A percentile compares a stretch with the other conserved stretches of the same genome.
phyloP scores from a whole-genome alignment of 176 grass and related monocot species.

The Avena atlantica region DNA sequence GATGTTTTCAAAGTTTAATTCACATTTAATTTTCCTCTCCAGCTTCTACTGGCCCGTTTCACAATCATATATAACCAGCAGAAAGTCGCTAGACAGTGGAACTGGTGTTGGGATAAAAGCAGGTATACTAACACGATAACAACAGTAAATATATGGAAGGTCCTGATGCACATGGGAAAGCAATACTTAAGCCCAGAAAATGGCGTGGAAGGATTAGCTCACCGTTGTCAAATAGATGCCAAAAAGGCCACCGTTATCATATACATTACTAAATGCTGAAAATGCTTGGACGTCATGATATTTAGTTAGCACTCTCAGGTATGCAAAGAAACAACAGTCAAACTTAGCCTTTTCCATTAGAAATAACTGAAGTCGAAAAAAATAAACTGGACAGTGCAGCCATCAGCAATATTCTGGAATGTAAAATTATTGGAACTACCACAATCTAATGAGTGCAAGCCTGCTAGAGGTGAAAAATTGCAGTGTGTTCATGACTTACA shows the following conservation, averaged over 20 bases:
- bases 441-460: slow-evolving; percentile 14
- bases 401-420: not conserved
- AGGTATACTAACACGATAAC: not conserved
- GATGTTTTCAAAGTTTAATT: not conserved
- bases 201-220: slow-evolving; percentile 33
- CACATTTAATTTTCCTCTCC: slow-evolving; percentile 1
- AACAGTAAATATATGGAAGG: not conserved
- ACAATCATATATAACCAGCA: slow-evolving; percentile 31
- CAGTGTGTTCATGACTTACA: slow-evolving; percentile 59
- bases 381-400: slow-evolving; percentile 5
- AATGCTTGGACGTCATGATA: slow-evolving; percentile 68
- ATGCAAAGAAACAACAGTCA: slow-evolving; percentile 54
- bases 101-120: not conserved
- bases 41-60: not conserved
- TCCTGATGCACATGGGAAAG: not conserved
- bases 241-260: slow-evolving; percentile 76
- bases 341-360: slow-evolving; percentile 7
- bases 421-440: not conserved
- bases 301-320: slow-evolving; percentile 73
- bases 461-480: slow-evolving; percentile 10
- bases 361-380: slow-evolving; percentile 1
- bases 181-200: not conserved
- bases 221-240: slow-evolving; percentile 74
- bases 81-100: not conserved
- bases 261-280: slow-evolving; percentile 80